A percentile compares a stretch with the other conserved stretches of the same genome.
phyloP scores from a whole-genome alignment of 306 rosid genomes.

The Sophora flavescens region DNA sequence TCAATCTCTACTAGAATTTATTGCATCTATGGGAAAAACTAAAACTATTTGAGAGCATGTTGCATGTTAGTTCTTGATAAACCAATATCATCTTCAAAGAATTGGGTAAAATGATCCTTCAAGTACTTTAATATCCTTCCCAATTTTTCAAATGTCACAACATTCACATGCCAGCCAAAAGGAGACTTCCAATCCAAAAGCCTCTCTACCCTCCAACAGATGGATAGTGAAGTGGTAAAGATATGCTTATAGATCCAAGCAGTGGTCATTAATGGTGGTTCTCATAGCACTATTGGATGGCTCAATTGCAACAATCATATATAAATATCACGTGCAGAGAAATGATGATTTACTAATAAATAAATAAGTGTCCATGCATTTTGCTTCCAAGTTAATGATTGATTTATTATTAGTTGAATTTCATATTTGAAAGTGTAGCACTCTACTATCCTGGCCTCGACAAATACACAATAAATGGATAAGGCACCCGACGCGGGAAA shows the following conservation, averaged over 20 bases:
- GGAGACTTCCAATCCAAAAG: slow-evolving; percentile 9
- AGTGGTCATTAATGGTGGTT: not conserved
- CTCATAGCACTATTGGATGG: not conserved
- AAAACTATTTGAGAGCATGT: not conserved
- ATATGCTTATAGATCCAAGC: slow-evolving; percentile 1
- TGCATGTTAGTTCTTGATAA: not conserved
- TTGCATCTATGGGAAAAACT: slow-evolving; percentile 18
- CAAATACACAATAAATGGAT: not conserved
- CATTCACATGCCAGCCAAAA: slow-evolving; percentile 17
- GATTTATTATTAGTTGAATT: not conserved
- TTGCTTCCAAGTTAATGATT: too few relatives aligned
- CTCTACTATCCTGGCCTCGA: not conserved
- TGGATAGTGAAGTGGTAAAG: not conserved
- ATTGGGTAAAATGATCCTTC: not conserved
- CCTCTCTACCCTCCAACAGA: slow-evolving; percentile 3
- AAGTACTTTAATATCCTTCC: not conserved
- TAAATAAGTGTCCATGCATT: not conserved
- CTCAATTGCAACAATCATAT: not conserved
- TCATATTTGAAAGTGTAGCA: not conserved
- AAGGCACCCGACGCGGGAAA: not conserved
- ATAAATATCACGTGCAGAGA: slow-evolving; percentile 6
- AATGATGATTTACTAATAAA: slow-evolving; percentile 3
- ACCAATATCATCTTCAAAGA: not conserved
- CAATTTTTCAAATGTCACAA: not conserved
- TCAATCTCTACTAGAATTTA: not conserved